Evolutionary conservation across 1,284 basidiomycete species (phyloP).

Genomic region (Boletus semigastroideus): DNA sequence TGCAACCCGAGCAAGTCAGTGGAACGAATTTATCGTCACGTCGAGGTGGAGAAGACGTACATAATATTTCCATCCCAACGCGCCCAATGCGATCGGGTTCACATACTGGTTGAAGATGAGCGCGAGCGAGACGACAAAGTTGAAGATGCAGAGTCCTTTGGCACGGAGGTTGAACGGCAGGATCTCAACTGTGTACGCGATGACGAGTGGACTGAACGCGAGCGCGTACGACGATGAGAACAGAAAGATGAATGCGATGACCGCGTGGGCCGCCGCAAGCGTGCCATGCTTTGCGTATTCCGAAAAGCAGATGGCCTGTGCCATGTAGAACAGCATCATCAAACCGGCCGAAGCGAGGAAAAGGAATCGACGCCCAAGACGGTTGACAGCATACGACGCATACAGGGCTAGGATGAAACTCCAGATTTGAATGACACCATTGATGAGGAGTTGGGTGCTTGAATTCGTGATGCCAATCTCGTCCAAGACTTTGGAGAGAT

Average conservation of each 20-base stretch:
- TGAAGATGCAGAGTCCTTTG: constrained; percentile 77
- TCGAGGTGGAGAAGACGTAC: constrained; percentile 26
- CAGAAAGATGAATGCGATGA: constrained; percentile 77
- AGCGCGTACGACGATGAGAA: constrained; percentile 71
- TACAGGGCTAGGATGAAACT: constrained; percentile 63
- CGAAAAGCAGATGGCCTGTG: constrained; percentile 74
- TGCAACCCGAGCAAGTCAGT: not conserved
- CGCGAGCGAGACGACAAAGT: constrained; percentile 63
- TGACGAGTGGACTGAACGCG: constrained; percentile 72
- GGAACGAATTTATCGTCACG: not conserved
- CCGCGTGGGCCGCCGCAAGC: constrained; percentile 54
- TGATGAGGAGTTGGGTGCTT: constrained; percentile 65
- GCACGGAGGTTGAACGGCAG: constrained; percentile 72
- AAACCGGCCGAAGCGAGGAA: constrained; percentile 62
- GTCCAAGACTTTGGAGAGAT: constrained; percentile 70
- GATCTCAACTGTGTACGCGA: constrained; percentile 76
- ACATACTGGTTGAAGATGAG: constrained; percentile 81
- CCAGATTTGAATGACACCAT: constrained; percentile 75
- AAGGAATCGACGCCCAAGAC: constrained; percentile 58
- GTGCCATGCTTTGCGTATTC: constrained; percentile 50
- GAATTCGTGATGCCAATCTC: constrained; percentile 66
- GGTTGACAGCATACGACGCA: constrained; percentile 59
- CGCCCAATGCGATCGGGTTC: constrained; percentile 71
- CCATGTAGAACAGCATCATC: constrained; percentile 69
- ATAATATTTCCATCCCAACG: constrained; percentile 67